Evolutionary conservation across 129 eudicot genomes (phyloP), one percentile per base, ranked within the genome.

Genomic region (Pseudognaphalium luteoalbum): DNA sequence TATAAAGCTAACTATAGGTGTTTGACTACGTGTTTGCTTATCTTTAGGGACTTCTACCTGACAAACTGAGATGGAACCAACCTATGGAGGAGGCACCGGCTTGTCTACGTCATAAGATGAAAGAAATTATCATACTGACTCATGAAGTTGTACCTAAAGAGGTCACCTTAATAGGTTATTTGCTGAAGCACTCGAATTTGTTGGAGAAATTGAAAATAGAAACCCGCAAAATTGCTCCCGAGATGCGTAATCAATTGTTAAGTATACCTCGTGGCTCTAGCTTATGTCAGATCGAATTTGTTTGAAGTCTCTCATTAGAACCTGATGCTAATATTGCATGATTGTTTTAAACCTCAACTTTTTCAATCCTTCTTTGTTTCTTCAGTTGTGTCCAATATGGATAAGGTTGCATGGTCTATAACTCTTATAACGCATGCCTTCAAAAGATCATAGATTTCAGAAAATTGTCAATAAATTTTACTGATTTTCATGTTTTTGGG

Each of bases 41-140:
- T 76, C 20, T 7, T 68, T 57, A 77, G 81, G 76, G 81, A 21
- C 22, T 68, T 10, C 33, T 57, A 58, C 75, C 81, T 77, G 1
- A 7, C 28, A 57, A 10, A 57, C 25, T 68, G 75, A 29, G 50
- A 10, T 77, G 75, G 76, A 44, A 51, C 60, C 47, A 68, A 57
- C 75, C 60, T 25, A 7, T 5, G 39, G 39, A 34, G 42, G 47
- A 68, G 47, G 60, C 17, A 19, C 81, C 81, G 7, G 44, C 19
- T 77, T 77, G 75, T 56, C 21, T 77, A 59, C 75, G 33, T 58
- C 7, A 4, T 11, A 68, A 68, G 68, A 35, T 57, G 58, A 68
- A 19, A 22, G 68, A 68, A 77, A 39, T 77, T 8, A 22, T 28
- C 56, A 77, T 77, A 9, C 25, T 10, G 35, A 68, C 52, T 30